Conservation (phyloP, 2,329 filamentous ascomycete genomes). For the Apiospora saccharicola region DNA sequence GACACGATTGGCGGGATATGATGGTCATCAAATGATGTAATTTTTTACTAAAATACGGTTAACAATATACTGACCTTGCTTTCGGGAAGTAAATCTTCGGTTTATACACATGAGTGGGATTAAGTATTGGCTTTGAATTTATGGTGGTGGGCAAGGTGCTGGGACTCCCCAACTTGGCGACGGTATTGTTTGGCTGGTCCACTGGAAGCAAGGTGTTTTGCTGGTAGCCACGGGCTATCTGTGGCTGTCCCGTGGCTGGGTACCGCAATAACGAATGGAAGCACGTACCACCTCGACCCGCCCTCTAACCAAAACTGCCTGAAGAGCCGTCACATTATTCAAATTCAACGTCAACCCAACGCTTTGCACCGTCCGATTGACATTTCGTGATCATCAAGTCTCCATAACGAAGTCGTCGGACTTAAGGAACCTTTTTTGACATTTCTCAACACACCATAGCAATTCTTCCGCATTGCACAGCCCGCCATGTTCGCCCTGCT, state of each 20-base stretch:
- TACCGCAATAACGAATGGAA: background rate
- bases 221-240: background rate
- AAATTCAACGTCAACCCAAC: constrained; percentile 14
- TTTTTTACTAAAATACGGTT: no score
- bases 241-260: background rate
- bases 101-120: no score
- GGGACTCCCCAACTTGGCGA: background rate
- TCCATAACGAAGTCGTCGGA: background rate
- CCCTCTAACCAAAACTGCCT: background rate
- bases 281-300: constrained; percentile 8
- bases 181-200: background rate
- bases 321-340: constrained; percentile 10
- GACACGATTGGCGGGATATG: no score
- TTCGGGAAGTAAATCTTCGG: no score
- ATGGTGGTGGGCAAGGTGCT: background rate
- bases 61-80: no score
- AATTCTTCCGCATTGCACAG: background rate
- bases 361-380: constrained; percentile 15
- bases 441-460: background rate
- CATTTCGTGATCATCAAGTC: background rate
- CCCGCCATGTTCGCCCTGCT: constrained; percentile 21
- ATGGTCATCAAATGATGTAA: no score
- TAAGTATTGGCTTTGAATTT: no score
- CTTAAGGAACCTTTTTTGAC: background rate
- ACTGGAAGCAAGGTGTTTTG: background rate